Base-by-base conservation (phyloP, 176 grass and related monocot species). In the Juncus effusus region DNA sequence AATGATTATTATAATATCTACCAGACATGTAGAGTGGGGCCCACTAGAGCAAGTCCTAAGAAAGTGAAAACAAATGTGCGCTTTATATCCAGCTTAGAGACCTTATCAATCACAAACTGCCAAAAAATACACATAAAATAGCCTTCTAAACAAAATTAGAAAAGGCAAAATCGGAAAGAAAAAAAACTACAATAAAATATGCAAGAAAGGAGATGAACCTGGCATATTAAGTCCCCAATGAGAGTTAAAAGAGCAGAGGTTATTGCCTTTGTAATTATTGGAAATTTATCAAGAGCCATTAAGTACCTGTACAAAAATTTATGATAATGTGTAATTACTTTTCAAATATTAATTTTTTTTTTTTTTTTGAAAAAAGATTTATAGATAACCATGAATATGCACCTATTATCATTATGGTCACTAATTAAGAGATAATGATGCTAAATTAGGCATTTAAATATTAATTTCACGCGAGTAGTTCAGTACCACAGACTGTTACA, bases 41-140 rank as follows among this genome's bases (percentile, higher is more conserved):
- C 87, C 15, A 96, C 92, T 28, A 96, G 70, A 37, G 73, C 79
- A 53, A 96, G 82, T 13, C 92, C 92, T 77, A 96, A 71, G 54
- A 88, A 81, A 40, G 85, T 91, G 71, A 91, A 96, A 3, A 96
- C 85, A 83, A 91, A 85, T 9, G 85, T 89, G 79, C 92, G 69
- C 80, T 52, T 91, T 44, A 88, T 74, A 85, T 91, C 85, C 56
- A 96, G 70, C 74, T 88, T 58, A 36, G 79, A 61, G 51, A 77
- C 80, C 74, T 67, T 67, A 76, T 91, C 88, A 56, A 91, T 81
- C 38, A 61, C 67, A 86, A 95, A 76, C 90, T 95, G 74, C 40
- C 61, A 70, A 6, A 11, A 69, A 64, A 28, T 0, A 76, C 40
- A 78, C 62, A 42, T 7, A 54, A 10, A 82, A 47, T 47, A 47